Base-by-base conservation (phyloP, 345 rosid species). In the Tarenaya hassleriana region DNA sequence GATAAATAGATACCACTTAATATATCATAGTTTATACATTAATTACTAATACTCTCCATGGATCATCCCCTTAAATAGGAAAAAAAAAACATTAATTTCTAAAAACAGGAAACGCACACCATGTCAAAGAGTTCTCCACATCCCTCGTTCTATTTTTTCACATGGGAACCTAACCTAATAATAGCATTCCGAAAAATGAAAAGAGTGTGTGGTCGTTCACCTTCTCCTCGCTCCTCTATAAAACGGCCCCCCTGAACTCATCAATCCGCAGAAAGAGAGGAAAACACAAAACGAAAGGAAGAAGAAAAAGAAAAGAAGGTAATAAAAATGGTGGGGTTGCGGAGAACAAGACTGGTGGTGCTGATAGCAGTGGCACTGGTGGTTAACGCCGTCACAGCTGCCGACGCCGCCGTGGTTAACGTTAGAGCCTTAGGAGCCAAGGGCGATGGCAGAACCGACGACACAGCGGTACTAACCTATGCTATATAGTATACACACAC, bases 391-490 rank as follows among this genome's bases (percentile, higher is more conserved):
- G 35, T 35, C 12, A 49, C 50, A 63, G 17, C 33, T 21, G 56
- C 46, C 49, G n/a, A 63, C 8, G 50, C 33, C 11, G 10, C 39
- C 27, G 41, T 15, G 31, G 4, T 12, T 31, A 63, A 74, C 40
- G 65, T 72, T 9, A 69, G 33, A 19, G 61, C 73, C 2, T 60
- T 12, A 16, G 81, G 81, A 18, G 79, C 72, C 5, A 58, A 35
- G 27, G 75, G 64, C 0, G 74, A 71, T 1, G 73, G 64, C 10
- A 37, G 11, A 21, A 56, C 72, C 4, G 84, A 78, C 27, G 75
- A 69, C 43, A 49, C 70, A 45, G 18, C 34, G 51, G 82, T 66
- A 48, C 29, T 24, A 24, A n/a, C n/a, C n/a, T n/a, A n/a, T n/a
- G n/a, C n/a, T n/a, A n/a, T n/a, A n/a, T n/a, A n/a, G n/a, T n/a